Evolutionary conservation across 192 early-diverging fungal species (phyloP).

Genomic region (Chytriomyces confervae): DNA sequence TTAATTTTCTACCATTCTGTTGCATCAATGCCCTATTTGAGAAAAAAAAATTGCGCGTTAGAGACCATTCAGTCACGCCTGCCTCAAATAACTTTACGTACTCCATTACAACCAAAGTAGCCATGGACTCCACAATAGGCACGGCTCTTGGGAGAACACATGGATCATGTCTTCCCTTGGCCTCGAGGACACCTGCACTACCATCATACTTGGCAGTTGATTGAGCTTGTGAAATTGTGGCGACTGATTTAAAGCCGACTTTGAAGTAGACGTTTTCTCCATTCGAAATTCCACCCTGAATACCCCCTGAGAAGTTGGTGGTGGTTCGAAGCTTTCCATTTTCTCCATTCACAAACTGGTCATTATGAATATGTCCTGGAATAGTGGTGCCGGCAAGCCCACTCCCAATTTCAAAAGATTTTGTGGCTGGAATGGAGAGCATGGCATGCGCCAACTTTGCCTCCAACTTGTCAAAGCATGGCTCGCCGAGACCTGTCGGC

Average conservation of each 20-base stretch:
- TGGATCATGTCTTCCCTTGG: constrained; percentile 96
- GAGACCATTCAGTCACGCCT: too few relatives aligned
- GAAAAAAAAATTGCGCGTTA: neutral
- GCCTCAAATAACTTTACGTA: constrained; percentile 30
- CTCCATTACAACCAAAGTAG: constrained; percentile 93
- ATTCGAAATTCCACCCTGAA: constrained; percentile 94
- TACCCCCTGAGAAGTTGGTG: constrained; percentile 95
- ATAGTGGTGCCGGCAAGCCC: constrained; percentile 90
- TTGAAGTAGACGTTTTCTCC: constrained; percentile 97
- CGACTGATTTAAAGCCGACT: constrained; percentile 96
- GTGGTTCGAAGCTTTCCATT: constrained; percentile 76
- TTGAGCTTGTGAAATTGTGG: constrained; percentile 94
- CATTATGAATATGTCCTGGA: constrained; percentile 91
- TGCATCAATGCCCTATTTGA: constrained; percentile 22
- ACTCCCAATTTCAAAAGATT: constrained; percentile 96
- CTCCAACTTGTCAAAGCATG: constrained; percentile 98
- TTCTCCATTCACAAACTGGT: constrained; percentile 76
- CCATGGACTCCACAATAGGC: constrained; percentile 98
- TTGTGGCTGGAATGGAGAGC: constrained; percentile 98
- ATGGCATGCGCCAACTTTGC: constrained; percentile 96
- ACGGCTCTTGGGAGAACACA: constrained; percentile 95
- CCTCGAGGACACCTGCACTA: constrained; percentile 76
- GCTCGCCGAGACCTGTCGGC: constrained; percentile 93
- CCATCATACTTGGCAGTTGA: constrained; percentile 88
- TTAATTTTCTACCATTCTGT: constrained; percentile 17